phyloP scores from a whole-genome alignment of 192 early-diverging fungal species.

The Chytriomyces sp. region DNA sequence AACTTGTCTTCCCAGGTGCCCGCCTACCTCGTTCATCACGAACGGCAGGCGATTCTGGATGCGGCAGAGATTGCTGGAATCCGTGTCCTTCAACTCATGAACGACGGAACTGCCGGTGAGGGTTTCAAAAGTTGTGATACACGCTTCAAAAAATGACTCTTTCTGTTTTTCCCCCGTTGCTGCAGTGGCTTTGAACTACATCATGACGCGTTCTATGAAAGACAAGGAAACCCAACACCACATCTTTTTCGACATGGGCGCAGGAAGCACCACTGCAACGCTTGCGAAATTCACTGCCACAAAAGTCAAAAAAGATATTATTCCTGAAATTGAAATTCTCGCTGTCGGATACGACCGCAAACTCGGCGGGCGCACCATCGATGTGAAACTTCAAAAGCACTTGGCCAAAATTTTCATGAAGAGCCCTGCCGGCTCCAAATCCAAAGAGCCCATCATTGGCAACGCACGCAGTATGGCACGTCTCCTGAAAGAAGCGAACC shows the following conservation, averaged over 20 bases:
- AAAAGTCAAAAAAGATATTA: conserved; percentile 48
- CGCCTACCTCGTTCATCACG: conserved; percentile 85
- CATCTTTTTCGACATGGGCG: conserved; percentile 98
- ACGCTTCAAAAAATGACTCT: not conserved
- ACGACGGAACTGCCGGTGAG: conserved; percentile 90
- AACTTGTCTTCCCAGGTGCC: conserved; percentile 74
- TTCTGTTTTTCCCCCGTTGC: not conserved
- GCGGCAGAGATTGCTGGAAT: conserved; percentile 90
- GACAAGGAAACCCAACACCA: conserved; percentile 68
- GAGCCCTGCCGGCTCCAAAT: conserved; percentile 50
- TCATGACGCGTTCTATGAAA: conserved; percentile 71
- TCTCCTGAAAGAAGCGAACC: conserved; percentile 90
- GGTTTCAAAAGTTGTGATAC: not conserved
- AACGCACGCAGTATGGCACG: conserved; percentile 79
- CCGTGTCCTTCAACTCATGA: conserved; percentile 79
- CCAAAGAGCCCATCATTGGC: conserved; percentile 9
- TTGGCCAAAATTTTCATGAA: conserved; percentile 79
- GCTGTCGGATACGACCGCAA: conserved; percentile 80
- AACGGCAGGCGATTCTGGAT: conserved; percentile 91
- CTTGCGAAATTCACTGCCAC: conserved; percentile 77
- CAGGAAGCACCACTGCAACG: conserved; percentile 89
- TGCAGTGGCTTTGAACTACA: conserved; percentile 90
- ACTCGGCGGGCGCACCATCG: conserved; percentile 88
- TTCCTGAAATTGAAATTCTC: conserved; percentile 78
- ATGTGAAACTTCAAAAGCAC: conserved; percentile 79